These are phyloP conservation scores for Fusarium brevicatenulatum DNA, from an alignment of 2,329 filamentous ascomycete genomes.

Conservation along the genomic window DNA sequence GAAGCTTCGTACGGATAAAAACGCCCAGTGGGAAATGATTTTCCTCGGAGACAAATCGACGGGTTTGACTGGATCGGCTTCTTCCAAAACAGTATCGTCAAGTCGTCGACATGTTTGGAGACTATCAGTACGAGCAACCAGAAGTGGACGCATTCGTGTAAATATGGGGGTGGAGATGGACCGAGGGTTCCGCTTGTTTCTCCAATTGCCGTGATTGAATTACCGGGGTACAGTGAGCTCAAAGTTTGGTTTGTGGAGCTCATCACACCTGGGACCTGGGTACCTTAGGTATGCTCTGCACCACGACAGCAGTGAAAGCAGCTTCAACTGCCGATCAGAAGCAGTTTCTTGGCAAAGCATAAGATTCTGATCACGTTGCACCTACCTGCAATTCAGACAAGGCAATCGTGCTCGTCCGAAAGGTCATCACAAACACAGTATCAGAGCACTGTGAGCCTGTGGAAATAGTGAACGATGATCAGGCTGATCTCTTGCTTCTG, in stretches of 20 bases:
- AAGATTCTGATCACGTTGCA: neutral
- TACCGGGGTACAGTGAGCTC: constrained; percentile 12
- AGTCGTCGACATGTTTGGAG: constrained; percentile 2
- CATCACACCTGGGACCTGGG: too few species aligned
- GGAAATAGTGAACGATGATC: constrained; percentile 10
- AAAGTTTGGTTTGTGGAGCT: neutral
- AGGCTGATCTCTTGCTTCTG: constrained; percentile 14
- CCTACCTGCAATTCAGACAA: neutral
- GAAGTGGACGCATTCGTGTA: constrained; percentile 14
- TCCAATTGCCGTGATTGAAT: constrained; percentile 30
- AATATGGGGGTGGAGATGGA: constrained; percentile 27
- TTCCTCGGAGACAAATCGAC: neutral
- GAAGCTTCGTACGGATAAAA: neutral
- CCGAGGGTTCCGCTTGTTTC: constrained; percentile 27
- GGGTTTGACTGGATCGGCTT: constrained; percentile 1
- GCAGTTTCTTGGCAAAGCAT: neutral
- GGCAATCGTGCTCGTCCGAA: neutral
- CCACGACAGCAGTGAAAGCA: neutral
- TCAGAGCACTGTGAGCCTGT: constrained; percentile 5
- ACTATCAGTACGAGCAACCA: constrained; percentile 7
- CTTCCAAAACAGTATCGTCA: constrained; percentile 14
- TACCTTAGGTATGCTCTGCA: neutral
- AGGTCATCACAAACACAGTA: constrained; percentile 14
- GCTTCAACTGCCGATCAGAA: constrained; percentile 13
- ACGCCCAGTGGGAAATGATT: neutral